Conservation (phyloP, 1,284 basidiomycete genomes). For the Xerocomus minutiporus region DNA sequence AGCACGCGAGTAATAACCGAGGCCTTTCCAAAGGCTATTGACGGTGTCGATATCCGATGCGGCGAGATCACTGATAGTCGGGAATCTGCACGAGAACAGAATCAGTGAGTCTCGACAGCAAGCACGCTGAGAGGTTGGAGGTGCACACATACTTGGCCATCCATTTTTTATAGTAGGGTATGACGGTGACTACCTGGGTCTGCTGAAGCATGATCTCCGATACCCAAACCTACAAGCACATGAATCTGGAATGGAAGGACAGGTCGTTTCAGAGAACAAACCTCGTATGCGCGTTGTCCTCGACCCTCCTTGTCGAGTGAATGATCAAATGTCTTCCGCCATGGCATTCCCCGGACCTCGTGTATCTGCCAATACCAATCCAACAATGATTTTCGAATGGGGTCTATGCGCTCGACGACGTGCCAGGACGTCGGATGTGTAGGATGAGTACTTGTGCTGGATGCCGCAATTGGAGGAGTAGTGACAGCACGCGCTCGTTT, state of each 20-base stretch:
- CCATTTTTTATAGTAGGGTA: slow-evolving; percentile 86
- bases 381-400: slow-evolving; percentile 47
- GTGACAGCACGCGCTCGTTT: slow-evolving; percentile 6
- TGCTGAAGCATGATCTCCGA: slow-evolving; percentile 98
- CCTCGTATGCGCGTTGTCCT: slow-evolving; percentile 78
- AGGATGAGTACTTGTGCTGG: background rate
- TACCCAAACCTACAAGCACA: slow-evolving; percentile 67
- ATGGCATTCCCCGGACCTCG: slow-evolving; percentile 74
- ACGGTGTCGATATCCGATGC: slow-evolving; percentile 77
- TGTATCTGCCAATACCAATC: slow-evolving; percentile 68
- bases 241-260: background rate
- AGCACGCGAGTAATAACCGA: slow-evolving; percentile 91
- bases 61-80: slow-evolving; percentile 77
- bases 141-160: slow-evolving; percentile 58
- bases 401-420: slow-evolving; percentile 29
- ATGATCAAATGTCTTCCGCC: slow-evolving; percentile 69
- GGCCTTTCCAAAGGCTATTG: slow-evolving; percentile 83
- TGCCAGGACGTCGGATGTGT: slow-evolving; percentile 35
- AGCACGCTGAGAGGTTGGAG: background rate
- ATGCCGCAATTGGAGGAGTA: background rate
- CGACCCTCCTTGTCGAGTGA: slow-evolving; percentile 47
- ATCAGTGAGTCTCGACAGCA: background rate
- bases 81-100: slow-evolving; percentile 53
- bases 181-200: slow-evolving; percentile 87
- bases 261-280: slow-evolving; percentile 24